Conservation (phyloP, 2,329 filamentous ascomycete genomes). For the Claviceps africana region DNA sequence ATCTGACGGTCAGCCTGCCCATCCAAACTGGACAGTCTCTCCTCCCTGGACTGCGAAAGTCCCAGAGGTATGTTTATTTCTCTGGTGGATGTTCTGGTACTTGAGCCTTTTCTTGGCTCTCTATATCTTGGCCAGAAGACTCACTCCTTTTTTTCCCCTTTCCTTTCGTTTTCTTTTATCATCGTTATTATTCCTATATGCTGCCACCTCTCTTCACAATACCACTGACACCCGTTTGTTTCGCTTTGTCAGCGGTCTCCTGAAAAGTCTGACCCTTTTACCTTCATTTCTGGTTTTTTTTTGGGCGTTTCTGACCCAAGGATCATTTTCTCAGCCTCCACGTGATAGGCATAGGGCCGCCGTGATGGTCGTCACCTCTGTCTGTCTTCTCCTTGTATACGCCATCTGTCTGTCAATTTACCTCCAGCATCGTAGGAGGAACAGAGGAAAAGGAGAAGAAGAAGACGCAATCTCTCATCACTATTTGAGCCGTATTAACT, state of each 20-base stretch:
- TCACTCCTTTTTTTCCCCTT: too few relatives aligned
- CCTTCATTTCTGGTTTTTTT: not conserved
- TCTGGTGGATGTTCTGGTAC: not conserved
- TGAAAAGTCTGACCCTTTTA: not conserved
- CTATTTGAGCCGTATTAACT: constrained; percentile 9
- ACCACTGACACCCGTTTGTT: not conserved
- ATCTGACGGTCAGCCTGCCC: constrained; percentile 10
- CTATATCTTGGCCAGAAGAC: not conserved
- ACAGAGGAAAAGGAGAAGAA: constrained; percentile 10
- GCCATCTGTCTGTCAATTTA: constrained; percentile 15
- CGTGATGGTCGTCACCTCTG: constrained; percentile 17
- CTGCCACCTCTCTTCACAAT: not conserved
- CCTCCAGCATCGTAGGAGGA: constrained; percentile 15
- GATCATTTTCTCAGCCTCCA: constrained; percentile 7
- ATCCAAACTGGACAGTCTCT: constrained; percentile 17
- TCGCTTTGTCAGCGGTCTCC: not conserved
- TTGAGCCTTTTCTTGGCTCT: not conserved
- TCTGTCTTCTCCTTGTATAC: constrained; percentile 17
- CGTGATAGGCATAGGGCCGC: constrained; percentile 14
- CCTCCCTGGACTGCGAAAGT: constrained; percentile 18
- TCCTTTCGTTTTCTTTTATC: too few relatives aligned
- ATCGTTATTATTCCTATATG: not conserved
- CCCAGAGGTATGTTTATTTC: constrained; percentile 9
- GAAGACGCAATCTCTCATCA: constrained; percentile 8
- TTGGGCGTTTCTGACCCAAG: not conserved